Evolutionary conservation across 164 flowering plant genomes (phyloP), one percentile per base, ranked within the genome.

Genomic region (Umbilicus rupestris): DNA sequence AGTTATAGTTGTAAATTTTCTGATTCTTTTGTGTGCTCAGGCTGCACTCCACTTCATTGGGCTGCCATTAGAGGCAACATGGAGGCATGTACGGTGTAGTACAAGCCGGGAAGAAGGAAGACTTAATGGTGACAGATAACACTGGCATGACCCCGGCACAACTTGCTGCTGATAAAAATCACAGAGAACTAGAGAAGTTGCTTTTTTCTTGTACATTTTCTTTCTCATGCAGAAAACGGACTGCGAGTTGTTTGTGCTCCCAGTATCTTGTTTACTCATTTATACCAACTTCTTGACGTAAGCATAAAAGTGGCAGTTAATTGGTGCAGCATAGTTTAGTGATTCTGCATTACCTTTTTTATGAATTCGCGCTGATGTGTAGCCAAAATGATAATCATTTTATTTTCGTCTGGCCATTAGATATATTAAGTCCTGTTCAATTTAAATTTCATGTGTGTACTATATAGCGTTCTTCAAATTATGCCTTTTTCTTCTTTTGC

Each of bases 61-160:
- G 94, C 98, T 82, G 97, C 98, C 70, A 93, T 87, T 66, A 85
- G 87, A 76, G 98, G 97, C 42, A 90, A 93, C 72, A 74, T 93
- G 67, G 96, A 89, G 84, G 98, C 98, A 64, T 93, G 98, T 78
- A 93, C 95, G 37, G 95, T 93, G 10, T 77, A 68, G 98, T 93
- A 46, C 97, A 90, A 74, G 98, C 98, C 67, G 96, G 98, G 64
- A 90, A 87, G 79, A 89, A 89, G 72, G 97, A 93, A 74, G 98
- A 93, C 78, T 76, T 93, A 74, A 78, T 81, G 81, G 83, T 85
- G 65, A 85, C 95, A 0, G 97, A 93, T 73, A 90, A 86, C 46
- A 84, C 98, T 64, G 98, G 98, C 72, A 85, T 90, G 72, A 93
- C 96, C 16, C 95, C 98, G n/a, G 97, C 97, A n/a, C 98, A 90